Conservation (phyloP, 202 grass and related monocot genomes). For the Carex sylvatica region DNA sequence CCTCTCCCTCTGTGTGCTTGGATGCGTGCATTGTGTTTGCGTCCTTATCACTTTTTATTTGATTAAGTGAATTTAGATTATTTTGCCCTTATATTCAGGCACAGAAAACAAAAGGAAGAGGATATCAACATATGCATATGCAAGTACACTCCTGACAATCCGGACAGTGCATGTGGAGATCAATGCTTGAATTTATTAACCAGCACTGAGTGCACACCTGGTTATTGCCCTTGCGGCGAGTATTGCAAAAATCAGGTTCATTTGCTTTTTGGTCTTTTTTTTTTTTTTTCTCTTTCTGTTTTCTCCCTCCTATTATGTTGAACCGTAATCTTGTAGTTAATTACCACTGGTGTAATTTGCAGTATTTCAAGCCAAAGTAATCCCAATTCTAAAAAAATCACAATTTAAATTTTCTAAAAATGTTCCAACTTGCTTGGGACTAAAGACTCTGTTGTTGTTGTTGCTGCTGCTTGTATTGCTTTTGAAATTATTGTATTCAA, state of each 20-base stretch:
- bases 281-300: neutral
- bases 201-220: conserved; percentile 90
- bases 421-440: too few relatives aligned
- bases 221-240: conserved; percentile 74
- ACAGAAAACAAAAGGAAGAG: conserved; percentile 80
- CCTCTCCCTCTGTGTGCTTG: too few relatives aligned
- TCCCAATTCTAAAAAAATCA: neutral
- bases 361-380: neutral
- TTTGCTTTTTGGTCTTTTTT: neutral
- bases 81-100: conserved; percentile 43
- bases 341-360: neutral
- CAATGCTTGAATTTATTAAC: conserved; percentile 84
- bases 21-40: neutral
- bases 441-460: too few relatives aligned
- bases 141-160: conserved; percentile 61
- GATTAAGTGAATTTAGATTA: neutral
- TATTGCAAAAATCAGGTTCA: conserved; percentile 92
- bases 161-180: conserved; percentile 74
- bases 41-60: conserved; percentile 4
- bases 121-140: conserved; percentile 90
- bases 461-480: neutral
- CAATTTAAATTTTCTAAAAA: neutral
- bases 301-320: neutral
- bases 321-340: neutral
- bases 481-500: neutral